Evolutionary conservation across 2,329 filamentous ascomycete genomes (phyloP).

Genomic region (Aspergillus viridinutans): DNA sequence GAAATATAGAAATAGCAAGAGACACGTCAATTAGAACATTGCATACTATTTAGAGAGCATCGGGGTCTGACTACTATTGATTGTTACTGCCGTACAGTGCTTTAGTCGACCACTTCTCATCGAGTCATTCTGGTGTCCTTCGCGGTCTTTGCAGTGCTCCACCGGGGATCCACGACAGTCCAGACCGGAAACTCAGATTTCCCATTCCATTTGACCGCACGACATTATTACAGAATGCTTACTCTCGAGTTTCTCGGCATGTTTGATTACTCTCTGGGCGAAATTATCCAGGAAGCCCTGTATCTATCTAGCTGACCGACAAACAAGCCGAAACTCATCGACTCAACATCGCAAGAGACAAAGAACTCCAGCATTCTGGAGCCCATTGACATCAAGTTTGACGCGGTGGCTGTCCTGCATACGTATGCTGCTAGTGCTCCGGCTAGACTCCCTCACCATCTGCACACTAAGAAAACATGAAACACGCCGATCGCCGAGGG

Average conservation of each 20-base stretch:
- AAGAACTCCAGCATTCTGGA: background rate
- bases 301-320: background rate
- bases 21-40: too few relatives aligned
- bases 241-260: background rate
- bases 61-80: too few relatives aligned
- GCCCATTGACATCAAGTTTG: background rate
- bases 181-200: background rate
- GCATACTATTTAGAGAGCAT: too few relatives aligned
- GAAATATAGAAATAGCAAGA: too few relatives aligned
- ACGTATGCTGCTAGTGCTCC: background rate
- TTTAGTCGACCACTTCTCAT: background rate
- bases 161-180: background rate
- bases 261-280: background rate
- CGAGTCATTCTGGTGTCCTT: background rate
- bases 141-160: background rate
- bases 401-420: background rate
- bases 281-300: too few relatives aligned
- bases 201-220: background rate
- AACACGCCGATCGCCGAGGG: background rate
- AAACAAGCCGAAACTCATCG: background rate
- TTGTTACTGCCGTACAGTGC: too few relatives aligned
- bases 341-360: background rate
- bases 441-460: background rate
- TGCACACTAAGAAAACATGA: background rate
- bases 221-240: background rate